Conservation (phyloP, 768 basidiomycete genomes). For the Asterophora lycoperdoides region DNA sequence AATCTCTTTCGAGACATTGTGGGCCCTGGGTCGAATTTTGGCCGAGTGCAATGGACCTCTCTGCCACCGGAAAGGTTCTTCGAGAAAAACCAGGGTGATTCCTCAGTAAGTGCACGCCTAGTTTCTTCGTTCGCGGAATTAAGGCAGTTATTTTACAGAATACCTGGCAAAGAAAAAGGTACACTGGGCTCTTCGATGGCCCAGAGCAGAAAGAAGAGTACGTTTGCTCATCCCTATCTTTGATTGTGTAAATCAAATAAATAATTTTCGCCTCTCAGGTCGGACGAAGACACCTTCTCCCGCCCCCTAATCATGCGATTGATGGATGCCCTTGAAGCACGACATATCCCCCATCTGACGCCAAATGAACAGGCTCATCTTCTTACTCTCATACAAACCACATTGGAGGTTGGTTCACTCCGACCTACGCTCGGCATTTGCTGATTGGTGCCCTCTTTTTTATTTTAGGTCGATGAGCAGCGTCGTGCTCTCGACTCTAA, state of each 20-base stretch:
- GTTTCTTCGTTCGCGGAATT: slow-evolving; percentile 7
- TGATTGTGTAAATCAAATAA: too few relatives aligned
- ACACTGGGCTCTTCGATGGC: slow-evolving; percentile 52
- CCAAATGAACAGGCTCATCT: slow-evolving; percentile 81
- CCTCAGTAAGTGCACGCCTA: slow-evolving; percentile 15
- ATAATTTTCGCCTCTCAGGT: slow-evolving; percentile 25
- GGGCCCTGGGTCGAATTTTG: slow-evolving; percentile 20
- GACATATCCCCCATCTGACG: slow-evolving; percentile 66
- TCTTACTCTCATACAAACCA: slow-evolving; percentile 79
- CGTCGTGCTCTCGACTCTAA: slow-evolving; percentile 87
- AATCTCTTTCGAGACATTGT: slow-evolving; percentile 50
- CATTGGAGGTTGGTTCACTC: slow-evolving; percentile 64
- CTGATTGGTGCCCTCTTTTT: not conserved
- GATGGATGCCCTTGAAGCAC: slow-evolving; percentile 57
- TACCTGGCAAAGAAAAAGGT: slow-evolving; percentile 32
- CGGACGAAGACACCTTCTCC: slow-evolving; percentile 54
- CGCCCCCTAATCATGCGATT: slow-evolving; percentile 56
- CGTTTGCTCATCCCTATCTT: slow-evolving; percentile 15
- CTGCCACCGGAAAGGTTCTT: slow-evolving; percentile 58
- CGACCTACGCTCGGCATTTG: not conserved
- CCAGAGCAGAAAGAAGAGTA: slow-evolving; percentile 43
- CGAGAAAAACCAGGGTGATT: slow-evolving; percentile 26
- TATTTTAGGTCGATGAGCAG: slow-evolving; percentile 77
- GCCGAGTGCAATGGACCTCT: slow-evolving; percentile 37
- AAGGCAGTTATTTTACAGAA: slow-evolving; percentile 3